Base-by-base conservation (phyloP, 2,329 filamentous ascomycete genomes). In the Bipolaris cookei region DNA sequence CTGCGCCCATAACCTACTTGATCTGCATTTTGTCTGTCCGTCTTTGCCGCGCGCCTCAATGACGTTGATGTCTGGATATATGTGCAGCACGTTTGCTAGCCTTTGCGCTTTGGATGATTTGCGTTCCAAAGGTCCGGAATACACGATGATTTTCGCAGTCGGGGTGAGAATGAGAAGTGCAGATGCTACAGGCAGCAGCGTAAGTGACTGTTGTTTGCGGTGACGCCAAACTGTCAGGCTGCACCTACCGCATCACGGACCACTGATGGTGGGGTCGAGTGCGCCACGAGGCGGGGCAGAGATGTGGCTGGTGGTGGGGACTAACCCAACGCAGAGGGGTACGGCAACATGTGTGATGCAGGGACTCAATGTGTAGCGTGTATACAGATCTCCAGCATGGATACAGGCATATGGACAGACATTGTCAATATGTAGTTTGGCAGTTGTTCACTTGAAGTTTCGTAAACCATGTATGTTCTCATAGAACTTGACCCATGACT, bases 21-120 rank as follows among this genome's bases (percentile, higher is more conserved):
- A 75, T 75, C 67, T 73, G 72, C 72, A 75, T 75, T 41, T 51
- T 71, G 68, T 28, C 30, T 45, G 34, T n/a, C 21, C 13, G 16
- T 7, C n/a, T 41, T 28, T 50, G 35, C 14, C 46, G 54, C 30
- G 51, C 34, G 51, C 20, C 39, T 32, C 39, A 28, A 25, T 44
- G 42, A 44, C 42, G 42, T 44, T 25, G 42, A 30, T 30, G 25
- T 30, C 7, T 32, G 39, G 1, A 18, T 23, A 44, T 30, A 44
- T 14, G 28, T 43, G 41, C 16, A 47, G 37, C 21, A 30, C n/a
- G 8, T 38, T 23, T 14, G 38, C 10, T 3, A 11, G 45, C 21
- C 28, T 18, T 14, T n/a, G 45, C 20, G 45, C 23, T 21, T 46
- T 32, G n/a, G 21, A 16, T 28, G 20, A 18, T 25, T 37, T 14